Base-by-base conservation (phyloP, 371 early-diverging fungal genomes). In the Gilbertella persicaria region DNA sequence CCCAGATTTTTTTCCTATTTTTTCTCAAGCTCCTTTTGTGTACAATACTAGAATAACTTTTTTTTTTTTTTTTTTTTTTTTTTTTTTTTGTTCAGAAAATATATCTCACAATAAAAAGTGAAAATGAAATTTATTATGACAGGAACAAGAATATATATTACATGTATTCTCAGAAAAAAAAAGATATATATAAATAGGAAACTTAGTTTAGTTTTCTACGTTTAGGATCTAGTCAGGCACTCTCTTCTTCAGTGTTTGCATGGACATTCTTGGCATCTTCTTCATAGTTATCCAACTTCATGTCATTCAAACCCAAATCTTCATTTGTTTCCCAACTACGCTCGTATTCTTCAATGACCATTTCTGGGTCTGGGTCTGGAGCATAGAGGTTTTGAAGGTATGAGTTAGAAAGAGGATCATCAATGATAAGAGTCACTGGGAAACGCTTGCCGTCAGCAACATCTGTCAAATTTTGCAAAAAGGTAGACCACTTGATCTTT, bases 321-420 rank as follows among this genome's bases (percentile, higher is more conserved):
- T 95, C 95, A 62, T 95, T 91, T 54, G 88, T 85, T 35, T 93
- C 93, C 75, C 75, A 86, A 8, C 88, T 88, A 53, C 97, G 87
- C 48, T 93, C 90, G 55, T 94, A 97, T 14, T 76, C 80, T 64
- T 92, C 94, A 46, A 86, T 84, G 2, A 68, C 80, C 95, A 97
- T 94, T 67, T 93, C 88, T 24, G 97, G 97, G 66, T 97, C 97
- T 19, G 67, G 64, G 53, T 78, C 97, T 17, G 96, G 96, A 9
- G 97, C 96, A 73, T 94, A 94, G 39, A 88, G 73, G 81, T 95
- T 96, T 67, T 89, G 90, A 43, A 90, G 73, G 60, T 88, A 87
- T 17, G 87, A 87, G 76, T 96, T 95, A 39, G 87, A 80, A 44
- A 95, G 73, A n/a, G 97, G 97, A 72, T 97, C 96, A 65, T 96